These are phyloP conservation scores for Apiotrichum laibachii DNA, from an alignment of 1,284 basidiomycete genomes.

Conservation along the genomic window DNA sequence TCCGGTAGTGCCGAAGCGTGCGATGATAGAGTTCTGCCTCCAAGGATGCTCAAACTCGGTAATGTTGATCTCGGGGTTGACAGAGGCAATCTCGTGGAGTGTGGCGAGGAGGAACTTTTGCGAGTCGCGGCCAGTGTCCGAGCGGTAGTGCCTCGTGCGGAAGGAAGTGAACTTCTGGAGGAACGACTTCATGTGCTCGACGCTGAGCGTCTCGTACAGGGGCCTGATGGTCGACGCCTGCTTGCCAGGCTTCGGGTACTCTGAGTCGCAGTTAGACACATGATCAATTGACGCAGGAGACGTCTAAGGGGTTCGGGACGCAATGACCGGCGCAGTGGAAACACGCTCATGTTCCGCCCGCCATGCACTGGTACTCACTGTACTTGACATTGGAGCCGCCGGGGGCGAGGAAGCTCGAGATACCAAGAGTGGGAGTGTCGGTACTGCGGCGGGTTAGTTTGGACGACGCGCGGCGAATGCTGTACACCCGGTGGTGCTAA, in stretches of 20 bases:
- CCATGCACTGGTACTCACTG: conserved; percentile 26
- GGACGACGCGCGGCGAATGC: neutral
- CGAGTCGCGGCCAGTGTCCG: conserved; percentile 66
- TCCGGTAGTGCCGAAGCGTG: conserved; percentile 52
- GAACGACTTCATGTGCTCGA: conserved; percentile 57
- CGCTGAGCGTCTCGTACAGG: conserved; percentile 37
- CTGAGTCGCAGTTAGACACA: conserved; percentile 13
- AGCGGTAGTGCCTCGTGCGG: conserved; percentile 54
- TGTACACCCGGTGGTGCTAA: conserved; percentile 6
- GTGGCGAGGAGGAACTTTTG: conserved; percentile 78
- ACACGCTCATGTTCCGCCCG: neutral
- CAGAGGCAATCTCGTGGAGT: conserved; percentile 67
- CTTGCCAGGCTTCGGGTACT: conserved; percentile 45
- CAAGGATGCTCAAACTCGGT: conserved; percentile 82
- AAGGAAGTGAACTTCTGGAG: conserved; percentile 64
- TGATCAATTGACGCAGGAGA: neutral
- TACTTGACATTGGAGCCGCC: conserved; percentile 39
- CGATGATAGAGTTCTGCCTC: conserved; percentile 86
- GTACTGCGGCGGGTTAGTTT: conserved; percentile 58
- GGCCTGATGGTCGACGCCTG: conserved; percentile 36
- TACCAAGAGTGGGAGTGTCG: conserved; percentile 61
- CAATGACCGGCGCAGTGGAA: neutral
- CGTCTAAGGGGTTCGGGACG: neutral
- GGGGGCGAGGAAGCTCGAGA: conserved; percentile 44
- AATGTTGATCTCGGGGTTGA: conserved; percentile 65